Evolutionary conservation across 306 rosid genomes (phyloP), one percentile per base, ranked within the genome.

Genomic region (Arachis stenosperma): DNA sequence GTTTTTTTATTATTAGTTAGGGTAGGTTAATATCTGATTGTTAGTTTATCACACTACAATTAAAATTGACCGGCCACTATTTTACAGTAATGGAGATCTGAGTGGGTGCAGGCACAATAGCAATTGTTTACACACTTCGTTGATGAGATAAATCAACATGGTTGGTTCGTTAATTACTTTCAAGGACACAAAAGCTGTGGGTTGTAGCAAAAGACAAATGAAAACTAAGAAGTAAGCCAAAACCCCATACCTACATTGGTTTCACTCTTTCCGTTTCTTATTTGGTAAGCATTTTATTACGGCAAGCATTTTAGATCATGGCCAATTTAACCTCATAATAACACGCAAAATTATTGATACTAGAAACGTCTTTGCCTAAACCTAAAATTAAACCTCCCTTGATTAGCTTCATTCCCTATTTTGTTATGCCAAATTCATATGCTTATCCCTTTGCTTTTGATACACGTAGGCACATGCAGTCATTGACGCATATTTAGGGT

Each of bases 211-310:
- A 37, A 39, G 43, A 58, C 44, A 46, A 72, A 11, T 3, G 48
- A 64, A 75, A 2, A 56, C 6, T 62, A 58, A 46, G 27, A 77
- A 73, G 73, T 58, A 55, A 73, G 42, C 13, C 70, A 46, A 77
- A 73, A 54, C 12, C 74, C 81, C 77, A 82, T 79, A 22, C 66
- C 78, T 66, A 2, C 47, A 47, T 39, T 43, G 50, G 44, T 42
- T 42, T 42, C 46, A 42, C 37, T 33, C 37, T 33, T 6, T 63
- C 33, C 27, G 53, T 41, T 47, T 69, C 47, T 15, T 56, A 8
- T n/a, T 67, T 59, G 67, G 56, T 47, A 75, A 59, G 14, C 75
- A 66, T 70, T 64, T 64, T 75, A 69, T 64, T 75, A 79, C 86
- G 79, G 27, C 73, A 85, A 74, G 73, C 67, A 55, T 67, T 50